These are phyloP conservation scores for Neltuma alba DNA, from an alignment of 306 rosid species.

Conservation along the genomic window DNA sequence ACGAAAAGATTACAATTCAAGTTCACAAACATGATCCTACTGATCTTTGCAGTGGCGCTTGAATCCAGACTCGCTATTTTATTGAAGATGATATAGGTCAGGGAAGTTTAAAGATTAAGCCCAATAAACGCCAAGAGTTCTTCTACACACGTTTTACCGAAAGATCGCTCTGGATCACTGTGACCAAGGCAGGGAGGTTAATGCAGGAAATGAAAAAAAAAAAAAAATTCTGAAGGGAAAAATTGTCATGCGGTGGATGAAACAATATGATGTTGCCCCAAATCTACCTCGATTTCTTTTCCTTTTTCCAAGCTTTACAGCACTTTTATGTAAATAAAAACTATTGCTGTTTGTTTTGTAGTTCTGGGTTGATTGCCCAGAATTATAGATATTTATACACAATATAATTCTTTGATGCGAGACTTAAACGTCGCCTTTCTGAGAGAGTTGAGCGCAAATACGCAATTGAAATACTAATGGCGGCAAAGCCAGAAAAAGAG, in stretches of 20 bases:
- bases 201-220: too few relatives aligned
- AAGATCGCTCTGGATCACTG: too few relatives aligned
- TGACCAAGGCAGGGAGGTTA: too few relatives aligned
- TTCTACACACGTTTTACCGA: too few relatives aligned
- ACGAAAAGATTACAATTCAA: constrained; percentile 42
- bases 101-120: background rate
- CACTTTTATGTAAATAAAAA: background rate
- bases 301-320: background rate
- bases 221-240: too few relatives aligned
- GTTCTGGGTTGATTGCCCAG: background rate
- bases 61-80: background rate
- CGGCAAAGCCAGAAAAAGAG: background rate
- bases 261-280: background rate
- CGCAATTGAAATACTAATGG: background rate
- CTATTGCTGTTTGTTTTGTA: background rate
- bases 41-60: background rate
- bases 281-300: background rate
- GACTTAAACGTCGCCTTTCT: background rate
- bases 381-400: background rate
- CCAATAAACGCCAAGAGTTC: too few relatives aligned
- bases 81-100: background rate
- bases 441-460: background rate
- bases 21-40: constrained; percentile 34
- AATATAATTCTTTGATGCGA: background rate
- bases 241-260: background rate